Evolutionary conservation across 805 yeast species (phyloP).

Genomic region (Schizosaccharomyces cryophilus): DNA sequence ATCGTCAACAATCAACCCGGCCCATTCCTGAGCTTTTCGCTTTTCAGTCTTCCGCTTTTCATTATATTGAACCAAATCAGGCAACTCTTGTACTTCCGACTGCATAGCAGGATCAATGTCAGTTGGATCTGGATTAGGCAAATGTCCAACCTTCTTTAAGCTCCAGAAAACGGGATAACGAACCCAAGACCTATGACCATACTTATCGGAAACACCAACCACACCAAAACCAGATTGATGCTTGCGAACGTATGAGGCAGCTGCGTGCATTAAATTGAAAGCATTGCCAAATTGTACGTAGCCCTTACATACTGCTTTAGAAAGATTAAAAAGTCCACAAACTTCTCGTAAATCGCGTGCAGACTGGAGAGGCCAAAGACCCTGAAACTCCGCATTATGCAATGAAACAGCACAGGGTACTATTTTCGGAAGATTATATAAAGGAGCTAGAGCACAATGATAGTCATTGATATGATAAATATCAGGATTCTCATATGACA

Average conservation of each 20-base stretch:
- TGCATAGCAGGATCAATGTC: background rate
- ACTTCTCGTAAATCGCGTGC: background rate
- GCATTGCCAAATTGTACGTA: conserved; percentile 2
- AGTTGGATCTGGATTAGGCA: conserved; percentile 3
- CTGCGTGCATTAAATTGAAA: conserved; percentile 1
- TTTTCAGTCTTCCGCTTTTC: background rate
- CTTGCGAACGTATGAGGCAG: background rate
- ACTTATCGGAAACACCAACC: conserved; percentile 3
- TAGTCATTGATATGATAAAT: conserved; percentile 3
- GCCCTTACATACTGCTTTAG: background rate
- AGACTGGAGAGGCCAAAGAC: conserved; percentile 1
- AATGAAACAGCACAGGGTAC: background rate
- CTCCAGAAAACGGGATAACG: conserved; percentile 3
- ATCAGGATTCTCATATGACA: background rate
- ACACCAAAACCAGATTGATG: conserved; percentile 2
- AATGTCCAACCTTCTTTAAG: background rate
- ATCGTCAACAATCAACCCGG: background rate
- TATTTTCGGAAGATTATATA: background rate
- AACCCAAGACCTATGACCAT: conserved; percentile 2
- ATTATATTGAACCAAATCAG: background rate
- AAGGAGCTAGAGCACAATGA: conserved; percentile 2
- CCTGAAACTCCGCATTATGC: conserved; percentile 3
- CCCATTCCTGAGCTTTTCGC: conserved; percentile 2
- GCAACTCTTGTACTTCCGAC: background rate
- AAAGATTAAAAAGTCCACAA: background rate